Evolutionary conservation across 1,139 yeast species (phyloP), one percentile per base, ranked within the genome.

Genomic region (Pichia norvegensis): DNA sequence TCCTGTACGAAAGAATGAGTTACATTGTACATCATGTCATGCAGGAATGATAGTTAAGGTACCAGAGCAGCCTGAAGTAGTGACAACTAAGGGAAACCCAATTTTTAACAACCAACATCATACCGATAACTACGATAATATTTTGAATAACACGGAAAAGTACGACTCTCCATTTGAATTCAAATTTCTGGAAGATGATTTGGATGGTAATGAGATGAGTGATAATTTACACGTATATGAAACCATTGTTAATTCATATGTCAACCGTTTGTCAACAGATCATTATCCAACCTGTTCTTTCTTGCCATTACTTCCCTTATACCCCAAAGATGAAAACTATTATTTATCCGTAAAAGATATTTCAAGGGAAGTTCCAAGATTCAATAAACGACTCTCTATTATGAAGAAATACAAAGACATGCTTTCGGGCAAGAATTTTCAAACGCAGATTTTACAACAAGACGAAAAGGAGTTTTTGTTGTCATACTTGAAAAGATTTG

Each of bases 1-100:
- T n/a, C 44, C 52, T 14, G 44, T 39, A 6, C 49, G 59, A 29
- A 62, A 57, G 42, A 61, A 63, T 46, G 63, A 60, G 38, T 48
- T 63, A 4, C 54, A 52, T 38, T 63, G 66, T 43, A 52, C 52
- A 5, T 55, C 55, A 19, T 63, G 67, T 39, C 55, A 57, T 41
- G 55, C 66, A 6, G 47, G 50, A 14, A 47, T 54, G 10, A 45
- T 50, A 36, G 48, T 52, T 4, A 48, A 50, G 29, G 36, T 52
- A 16, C 45, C 52, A 3, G 49, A 52, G 16, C n/a, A 25, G 9
- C 44, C 46, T 2, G 50, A 41, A n/a, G 1, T 11, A 6, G 29
- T 38, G 5, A 13, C 14, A n/a, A 17, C 22, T 13, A 25, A 40
- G 11, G 16, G 14, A 33, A 17, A 49, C 49, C 10, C 38, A 35